phyloP scores from a whole-genome alignment of 805 yeast species.

The Ogataea chonburiensis region DNA sequence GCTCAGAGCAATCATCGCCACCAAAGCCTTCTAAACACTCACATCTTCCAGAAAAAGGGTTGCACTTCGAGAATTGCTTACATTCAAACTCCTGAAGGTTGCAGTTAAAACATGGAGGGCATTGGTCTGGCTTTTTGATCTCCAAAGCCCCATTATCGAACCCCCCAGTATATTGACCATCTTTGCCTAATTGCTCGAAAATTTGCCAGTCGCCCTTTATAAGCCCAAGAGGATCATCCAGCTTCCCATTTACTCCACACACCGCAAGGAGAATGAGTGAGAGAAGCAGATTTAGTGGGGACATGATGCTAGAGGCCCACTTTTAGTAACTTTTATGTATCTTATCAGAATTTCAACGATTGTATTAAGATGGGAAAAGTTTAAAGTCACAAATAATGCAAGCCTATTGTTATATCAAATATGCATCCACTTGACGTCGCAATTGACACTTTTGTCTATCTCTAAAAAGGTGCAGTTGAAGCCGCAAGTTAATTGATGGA shows the following conservation, averaged over 20 bases:
- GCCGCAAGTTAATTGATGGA: too few species aligned
- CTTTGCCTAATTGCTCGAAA: background rate
- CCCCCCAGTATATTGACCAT: background rate
- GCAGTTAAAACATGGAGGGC: conserved; percentile 96
- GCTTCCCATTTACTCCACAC: background rate
- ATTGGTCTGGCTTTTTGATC: conserved; percentile 37
- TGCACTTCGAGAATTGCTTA: conserved; percentile 86
- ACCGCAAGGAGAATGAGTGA: background rate
- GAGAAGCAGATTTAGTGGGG: background rate
- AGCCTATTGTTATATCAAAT: too few species aligned
- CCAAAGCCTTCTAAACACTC: conserved; percentile 93
- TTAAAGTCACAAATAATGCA: too few species aligned
- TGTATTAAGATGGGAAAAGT: too few species aligned
- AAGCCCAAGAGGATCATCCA: background rate
- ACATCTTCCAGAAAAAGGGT: conserved; percentile 84
- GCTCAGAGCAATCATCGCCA: conserved; percentile 86
- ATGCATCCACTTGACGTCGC: too few species aligned
- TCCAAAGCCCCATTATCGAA: background rate
- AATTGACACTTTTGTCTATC: too few species aligned
- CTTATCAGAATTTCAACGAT: too few species aligned
- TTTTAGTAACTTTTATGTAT: too few species aligned
- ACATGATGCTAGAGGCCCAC: background rate
- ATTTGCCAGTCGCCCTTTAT: conserved; percentile 3
- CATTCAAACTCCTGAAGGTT: conserved; percentile 88
- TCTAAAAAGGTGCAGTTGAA: too few species aligned